phyloP scores from a whole-genome alignment of 768 basidiomycete species.

The Mycena vulgaris region DNA sequence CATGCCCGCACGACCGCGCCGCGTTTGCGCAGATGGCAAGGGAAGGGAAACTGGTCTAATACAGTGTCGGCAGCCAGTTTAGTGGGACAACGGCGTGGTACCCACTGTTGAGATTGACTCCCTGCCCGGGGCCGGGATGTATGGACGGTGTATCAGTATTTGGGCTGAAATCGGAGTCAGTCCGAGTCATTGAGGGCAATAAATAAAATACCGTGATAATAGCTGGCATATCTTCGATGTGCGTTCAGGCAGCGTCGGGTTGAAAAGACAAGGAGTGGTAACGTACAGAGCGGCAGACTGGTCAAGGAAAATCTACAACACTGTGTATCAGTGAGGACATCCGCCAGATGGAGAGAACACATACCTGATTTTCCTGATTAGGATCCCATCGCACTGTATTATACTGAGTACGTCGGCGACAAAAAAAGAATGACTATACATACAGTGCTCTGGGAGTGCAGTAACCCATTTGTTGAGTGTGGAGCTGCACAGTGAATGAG shows the following conservation, averaged over 20 bases:
- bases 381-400: constrained; percentile 33
- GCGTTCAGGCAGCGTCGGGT: not conserved
- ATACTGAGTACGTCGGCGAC: not conserved
- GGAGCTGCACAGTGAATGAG: not conserved
- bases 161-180: constrained; percentile 8
- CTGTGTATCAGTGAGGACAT: not conserved
- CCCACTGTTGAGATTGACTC: not conserved
- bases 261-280: not conserved
- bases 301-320: constrained; percentile 26
- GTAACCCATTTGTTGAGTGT: constrained; percentile 29
- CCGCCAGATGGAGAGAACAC: not conserved
- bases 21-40: constrained; percentile 49
- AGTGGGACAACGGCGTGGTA: not conserved
- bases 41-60: constrained; percentile 53
- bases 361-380: constrained; percentile 25
- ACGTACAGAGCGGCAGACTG: constrained; percentile 34
- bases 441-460: constrained; percentile 5
- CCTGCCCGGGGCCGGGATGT: constrained; percentile 26
- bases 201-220: constrained; percentile 34
- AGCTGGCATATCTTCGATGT: constrained; percentile 22
- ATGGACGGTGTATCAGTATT: constrained; percentile 31
- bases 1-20: constrained; percentile 61
- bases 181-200: not conserved
- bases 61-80: constrained; percentile 43
- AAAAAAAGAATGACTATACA: not conserved